Percentiles rank a stretch among this genome's conserved stretches.
phyloP scores from a whole-genome alignment of 1,284 basidiomycete species.

The Tilletiaria anomala region DNA sequence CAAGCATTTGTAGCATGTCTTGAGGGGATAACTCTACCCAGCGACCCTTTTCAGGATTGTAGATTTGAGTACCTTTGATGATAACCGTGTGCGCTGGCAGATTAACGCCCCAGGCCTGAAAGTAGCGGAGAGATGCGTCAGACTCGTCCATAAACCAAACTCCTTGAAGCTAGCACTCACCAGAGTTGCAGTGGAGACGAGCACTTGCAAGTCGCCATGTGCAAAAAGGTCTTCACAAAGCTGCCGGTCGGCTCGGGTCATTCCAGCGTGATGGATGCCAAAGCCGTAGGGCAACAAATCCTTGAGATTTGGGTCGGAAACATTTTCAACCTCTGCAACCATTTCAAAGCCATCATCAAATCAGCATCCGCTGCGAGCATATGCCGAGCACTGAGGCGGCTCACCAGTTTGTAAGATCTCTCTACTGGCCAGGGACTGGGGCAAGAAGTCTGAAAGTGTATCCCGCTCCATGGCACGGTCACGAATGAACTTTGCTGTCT shows the following conservation, averaged over 20 bases:
- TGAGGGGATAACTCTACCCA: constrained; percentile 94
- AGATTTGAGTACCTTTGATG: constrained; percentile 98
- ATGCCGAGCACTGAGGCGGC: constrained; percentile 50
- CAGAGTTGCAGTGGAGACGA: constrained; percentile 92
- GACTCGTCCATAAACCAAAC: too few relatives aligned
- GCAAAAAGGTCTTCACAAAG: constrained; percentile 90
- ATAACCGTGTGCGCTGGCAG: constrained; percentile 94
- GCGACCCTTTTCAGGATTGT: constrained; percentile 94
- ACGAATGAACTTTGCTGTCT: constrained; percentile 86
- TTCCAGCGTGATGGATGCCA: constrained; percentile 96
- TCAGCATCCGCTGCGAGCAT: too few relatives aligned
- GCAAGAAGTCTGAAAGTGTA: constrained; percentile 81
- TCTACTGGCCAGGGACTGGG: constrained; percentile 22
- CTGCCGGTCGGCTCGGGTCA: constrained; percentile 82
- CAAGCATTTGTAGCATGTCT: constrained; percentile 97
- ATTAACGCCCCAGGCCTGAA: constrained; percentile 88
- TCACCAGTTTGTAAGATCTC: constrained; percentile 24
- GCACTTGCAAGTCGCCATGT: constrained; percentile 79
- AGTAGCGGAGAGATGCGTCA: background rate
- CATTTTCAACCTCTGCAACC: constrained; percentile 1
- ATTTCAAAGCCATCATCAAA: background rate
- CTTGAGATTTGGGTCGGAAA: constrained; percentile 50
- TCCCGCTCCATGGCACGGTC: constrained; percentile 94
- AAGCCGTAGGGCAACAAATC: constrained; percentile 93
- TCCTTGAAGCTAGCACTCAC: background rate